Evolutionary conservation across 176 grass and related monocot genomes (phyloP).

Genomic region (Rhynchospora pubera): DNA sequence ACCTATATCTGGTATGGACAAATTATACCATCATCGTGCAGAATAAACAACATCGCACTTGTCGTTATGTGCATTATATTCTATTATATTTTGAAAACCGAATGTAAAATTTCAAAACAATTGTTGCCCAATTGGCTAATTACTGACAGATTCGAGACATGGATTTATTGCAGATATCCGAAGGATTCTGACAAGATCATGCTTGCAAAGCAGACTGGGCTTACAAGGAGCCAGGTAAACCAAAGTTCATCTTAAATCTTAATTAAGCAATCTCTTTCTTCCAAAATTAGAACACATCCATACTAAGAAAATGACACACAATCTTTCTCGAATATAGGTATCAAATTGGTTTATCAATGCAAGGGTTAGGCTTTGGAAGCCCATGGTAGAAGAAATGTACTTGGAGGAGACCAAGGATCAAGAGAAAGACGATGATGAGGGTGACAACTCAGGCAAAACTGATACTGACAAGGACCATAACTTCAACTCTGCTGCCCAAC

Average conservation of each 20-base stretch:
- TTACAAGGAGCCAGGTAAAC: conserved; percentile 87
- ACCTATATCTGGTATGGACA: not conserved
- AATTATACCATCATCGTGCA: not conserved
- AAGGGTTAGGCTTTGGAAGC: conserved; percentile 94
- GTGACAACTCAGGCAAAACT: conserved; percentile 45
- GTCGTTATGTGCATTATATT: not conserved
- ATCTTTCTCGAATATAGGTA: conserved; percentile 33
- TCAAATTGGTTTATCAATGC: conserved; percentile 99
- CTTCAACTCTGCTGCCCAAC: conserved; percentile 19
- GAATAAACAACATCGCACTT: not conserved
- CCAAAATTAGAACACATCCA: not conserved
- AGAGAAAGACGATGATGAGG: conserved; percentile 27
- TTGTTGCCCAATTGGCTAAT: not conserved
- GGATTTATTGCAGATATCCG: conserved; percentile 62
- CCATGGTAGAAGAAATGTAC: conserved; percentile 99
- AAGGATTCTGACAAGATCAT: conserved; percentile 99
- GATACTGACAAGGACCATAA: conserved; percentile 1
- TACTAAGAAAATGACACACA: not conserved
- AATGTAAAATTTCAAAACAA: not conserved
- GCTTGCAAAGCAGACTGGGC: conserved; percentile 97
- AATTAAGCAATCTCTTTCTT: not conserved
- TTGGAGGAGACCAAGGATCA: conserved; percentile 81
- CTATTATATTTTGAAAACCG: not conserved
- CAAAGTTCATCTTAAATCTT: not conserved
- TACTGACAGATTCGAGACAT: not conserved